Evolutionary conservation across 352 stramenopile species (phyloP).

Genomic region (Globisporangium splendens): DNA sequence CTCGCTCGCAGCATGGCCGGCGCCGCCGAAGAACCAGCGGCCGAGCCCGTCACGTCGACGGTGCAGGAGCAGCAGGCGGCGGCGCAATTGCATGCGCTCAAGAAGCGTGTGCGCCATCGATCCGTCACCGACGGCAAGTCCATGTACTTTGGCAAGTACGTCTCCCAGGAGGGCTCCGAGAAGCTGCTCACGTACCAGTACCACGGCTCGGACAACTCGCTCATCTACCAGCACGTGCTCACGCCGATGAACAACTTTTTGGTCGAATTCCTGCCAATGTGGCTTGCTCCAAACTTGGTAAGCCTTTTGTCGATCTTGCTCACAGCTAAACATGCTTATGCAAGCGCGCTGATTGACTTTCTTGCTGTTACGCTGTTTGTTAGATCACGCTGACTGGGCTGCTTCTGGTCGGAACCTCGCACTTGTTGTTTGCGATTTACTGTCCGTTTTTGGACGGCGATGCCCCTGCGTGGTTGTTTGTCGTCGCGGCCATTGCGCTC

Average conservation of each 20-base stretch:
- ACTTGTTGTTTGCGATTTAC: slow-evolving; percentile 64
- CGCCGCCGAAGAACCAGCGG: slow-evolving; percentile 5
- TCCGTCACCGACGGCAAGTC: slow-evolving; percentile 70
- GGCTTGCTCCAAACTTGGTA: slow-evolving; percentile 80
- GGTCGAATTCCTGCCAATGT: slow-evolving; percentile 69
- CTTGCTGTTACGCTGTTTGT: background rate
- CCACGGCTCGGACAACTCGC: slow-evolving; percentile 81
- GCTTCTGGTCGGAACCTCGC: slow-evolving; percentile 55
- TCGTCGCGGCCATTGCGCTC: slow-evolving; percentile 48
- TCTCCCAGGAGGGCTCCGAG: slow-evolving; percentile 79
- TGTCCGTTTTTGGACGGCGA: slow-evolving; percentile 73
- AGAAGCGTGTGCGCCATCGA: slow-evolving; percentile 71
- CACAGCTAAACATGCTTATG: no score
- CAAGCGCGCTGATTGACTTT: background rate
- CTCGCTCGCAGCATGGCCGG: slow-evolving; percentile 8
- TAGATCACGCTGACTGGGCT: slow-evolving; percentile 79
- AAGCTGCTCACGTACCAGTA: slow-evolving; percentile 87
- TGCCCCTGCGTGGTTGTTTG: slow-evolving; percentile 66
- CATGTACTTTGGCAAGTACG: slow-evolving; percentile 88
- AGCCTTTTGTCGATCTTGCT: slow-evolving; percentile 4
- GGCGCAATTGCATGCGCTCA: slow-evolving; percentile 29
- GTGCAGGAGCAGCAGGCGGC: slow-evolving; percentile 18
- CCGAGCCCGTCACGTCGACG: slow-evolving; percentile 15
- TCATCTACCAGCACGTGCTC: slow-evolving; percentile 86
- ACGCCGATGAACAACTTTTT: slow-evolving; percentile 86